Conservation (phyloP, 2,329 filamentous ascomycete genomes). For the Cladosporium sp. region DNA sequence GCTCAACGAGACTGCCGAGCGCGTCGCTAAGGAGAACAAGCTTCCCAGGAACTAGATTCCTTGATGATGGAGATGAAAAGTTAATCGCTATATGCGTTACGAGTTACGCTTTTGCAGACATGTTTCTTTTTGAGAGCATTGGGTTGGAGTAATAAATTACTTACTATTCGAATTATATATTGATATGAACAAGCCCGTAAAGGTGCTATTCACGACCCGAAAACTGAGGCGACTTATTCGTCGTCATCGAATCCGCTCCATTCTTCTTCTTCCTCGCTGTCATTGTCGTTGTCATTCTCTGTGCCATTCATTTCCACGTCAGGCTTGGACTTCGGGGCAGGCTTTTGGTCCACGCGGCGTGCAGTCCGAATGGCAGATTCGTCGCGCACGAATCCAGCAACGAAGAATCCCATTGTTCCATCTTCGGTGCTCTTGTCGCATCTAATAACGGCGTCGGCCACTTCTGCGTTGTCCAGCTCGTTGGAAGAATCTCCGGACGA, state of each 20-base stretch:
- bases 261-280: slow-evolving; percentile 37
- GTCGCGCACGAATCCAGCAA: slow-evolving; percentile 78
- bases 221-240: background rate
- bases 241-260: slow-evolving; percentile 48
- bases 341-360: background rate
- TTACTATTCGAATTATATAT: slow-evolving; percentile 20
- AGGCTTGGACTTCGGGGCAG: background rate
- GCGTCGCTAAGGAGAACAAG: slow-evolving; percentile 32
- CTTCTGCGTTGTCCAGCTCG: slow-evolving; percentile 30
- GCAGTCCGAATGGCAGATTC: slow-evolving; percentile 9
- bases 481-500: slow-evolving; percentile 1
- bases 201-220: slow-evolving; percentile 32
- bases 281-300: background rate
- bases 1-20: slow-evolving; percentile 36
- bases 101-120: slow-evolving; percentile 16
- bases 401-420: slow-evolving; percentile 94
- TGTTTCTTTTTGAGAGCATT: slow-evolving; percentile 5
- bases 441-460: slow-evolving; percentile 76
- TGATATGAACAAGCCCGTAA: slow-evolving; percentile 16
- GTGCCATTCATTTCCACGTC: background rate
- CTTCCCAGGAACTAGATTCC: slow-evolving; percentile 1
- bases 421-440: slow-evolving; percentile 78
- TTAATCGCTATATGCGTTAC: slow-evolving; percentile 1
- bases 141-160: slow-evolving; percentile 10
- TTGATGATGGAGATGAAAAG: background rate